phyloP scores from a whole-genome alignment of 768 basidiomycete genomes.

The Dioszegia crocea region DNA sequence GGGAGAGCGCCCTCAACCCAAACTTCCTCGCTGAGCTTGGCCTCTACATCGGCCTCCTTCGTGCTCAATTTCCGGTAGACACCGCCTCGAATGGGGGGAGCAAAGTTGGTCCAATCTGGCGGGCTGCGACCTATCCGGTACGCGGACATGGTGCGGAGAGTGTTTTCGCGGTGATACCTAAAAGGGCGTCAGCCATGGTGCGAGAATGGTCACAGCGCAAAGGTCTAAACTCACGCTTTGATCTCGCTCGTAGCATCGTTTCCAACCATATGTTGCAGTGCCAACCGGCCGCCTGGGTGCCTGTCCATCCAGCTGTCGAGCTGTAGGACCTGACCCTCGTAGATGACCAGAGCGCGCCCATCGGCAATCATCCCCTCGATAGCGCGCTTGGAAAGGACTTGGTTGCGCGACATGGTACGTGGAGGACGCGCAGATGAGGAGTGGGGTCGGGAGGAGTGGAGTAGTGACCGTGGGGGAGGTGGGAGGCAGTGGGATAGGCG shows the following conservation, averaged over 20 bases:
- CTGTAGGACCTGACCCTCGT: constrained; percentile 10
- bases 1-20: constrained; percentile 1
- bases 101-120: constrained; percentile 8
- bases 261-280: constrained; percentile 8
- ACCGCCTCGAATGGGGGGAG: constrained; percentile 9
- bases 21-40: background rate
- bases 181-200: background rate
- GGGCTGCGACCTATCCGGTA: constrained; percentile 1
- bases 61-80: background rate
- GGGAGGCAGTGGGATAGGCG: background rate
- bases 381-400: constrained; percentile 1
- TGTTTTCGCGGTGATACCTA: constrained; percentile 6
- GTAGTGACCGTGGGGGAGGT: background rate
- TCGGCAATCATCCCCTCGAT: constrained; percentile 9
- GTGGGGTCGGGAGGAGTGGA: background rate
- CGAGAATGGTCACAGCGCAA: background rate
- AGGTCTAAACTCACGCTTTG: constrained; percentile 3
- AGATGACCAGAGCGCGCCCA: background rate
- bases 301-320: constrained; percentile 8
- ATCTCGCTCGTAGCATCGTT: constrained; percentile 10
- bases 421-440: background rate
- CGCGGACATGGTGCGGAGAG: constrained; percentile 3
- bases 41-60: background rate
- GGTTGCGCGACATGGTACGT: background rate
- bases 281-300: constrained; percentile 2